phyloP scores from a whole-genome alignment of 805 yeast species.

The Spathaspora hagerdaliae region DNA sequence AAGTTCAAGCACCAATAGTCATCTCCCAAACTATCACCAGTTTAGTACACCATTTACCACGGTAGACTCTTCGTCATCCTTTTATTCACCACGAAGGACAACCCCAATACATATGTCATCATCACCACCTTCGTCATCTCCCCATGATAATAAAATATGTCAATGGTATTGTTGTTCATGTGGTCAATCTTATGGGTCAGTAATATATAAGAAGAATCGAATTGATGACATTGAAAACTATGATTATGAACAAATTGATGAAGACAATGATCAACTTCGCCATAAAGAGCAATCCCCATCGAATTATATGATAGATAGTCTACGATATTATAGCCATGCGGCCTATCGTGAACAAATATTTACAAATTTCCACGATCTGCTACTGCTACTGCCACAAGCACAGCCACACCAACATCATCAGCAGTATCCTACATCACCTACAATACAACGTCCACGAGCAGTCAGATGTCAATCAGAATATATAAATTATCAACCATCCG shows the following conservation, averaged over 20 bases:
- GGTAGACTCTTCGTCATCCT: not conserved
- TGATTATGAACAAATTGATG: not conserved
- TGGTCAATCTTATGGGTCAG: slow-evolving; percentile 35
- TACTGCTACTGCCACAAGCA: not conserved
- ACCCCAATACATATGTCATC: not conserved
- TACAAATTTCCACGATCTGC: not conserved
- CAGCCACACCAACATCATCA: not conserved
- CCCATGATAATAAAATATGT: slow-evolving; percentile 25
- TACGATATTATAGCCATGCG: slow-evolving; percentile 23
- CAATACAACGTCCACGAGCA: not conserved
- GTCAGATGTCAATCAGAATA: not conserved
- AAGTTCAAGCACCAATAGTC: not conserved
- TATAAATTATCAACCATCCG: not conserved
- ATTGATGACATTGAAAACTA: not conserved
- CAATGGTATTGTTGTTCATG: slow-evolving; percentile 43
- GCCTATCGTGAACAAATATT: slow-evolving; percentile 10
- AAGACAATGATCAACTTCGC: not conserved
- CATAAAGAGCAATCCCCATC: not conserved
- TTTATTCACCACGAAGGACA: not conserved
- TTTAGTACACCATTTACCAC: not conserved
- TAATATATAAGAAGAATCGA: slow-evolving; percentile 15
- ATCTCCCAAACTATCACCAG: slow-evolving; percentile 1
- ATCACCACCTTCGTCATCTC: not conserved
- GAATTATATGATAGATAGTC: slow-evolving; percentile 8
- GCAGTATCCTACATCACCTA: not conserved